Evolutionary conservation across 2,329 filamentous ascomycete species (phyloP), one percentile per base, ranked within the genome.

Genomic region (Nemania abortiva): DNA sequence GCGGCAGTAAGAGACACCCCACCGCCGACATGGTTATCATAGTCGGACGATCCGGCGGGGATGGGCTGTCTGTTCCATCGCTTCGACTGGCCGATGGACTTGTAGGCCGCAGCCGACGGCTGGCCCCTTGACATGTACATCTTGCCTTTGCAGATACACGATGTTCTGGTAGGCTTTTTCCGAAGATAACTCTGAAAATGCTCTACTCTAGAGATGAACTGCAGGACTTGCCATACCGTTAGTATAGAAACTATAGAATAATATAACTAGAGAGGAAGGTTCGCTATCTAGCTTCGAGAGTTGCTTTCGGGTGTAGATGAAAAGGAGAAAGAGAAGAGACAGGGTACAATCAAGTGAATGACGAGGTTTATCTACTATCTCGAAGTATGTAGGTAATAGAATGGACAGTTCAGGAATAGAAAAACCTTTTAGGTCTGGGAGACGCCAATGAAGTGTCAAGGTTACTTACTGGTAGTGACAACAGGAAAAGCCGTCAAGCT

Each of bases 1-100:
- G 10, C 24, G n/a, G 58, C 55, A 54, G 58, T 60, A 11, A 71
- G 66, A 2, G 63, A 64, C 3, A 59, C 69, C 2, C 69, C 69
- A 4, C 69, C 69, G 9, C 69, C 66, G n/a, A 31, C 58, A 24
- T 53, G 61, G 22, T 61, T 50, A 20, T 69, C 63, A 2, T 47
- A 27, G 15, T 71, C 69, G 3, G 69, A 71, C 15, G 59, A 47
- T 22, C 55, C 69, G 6, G 62, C 42, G 3, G 53, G 34, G 6
- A 69, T 53, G 2, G 61, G 65, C 3, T 20, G n/a, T 31, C 61
- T 29, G n/a, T 65, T 68, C 61, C 61, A 68, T 4, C 68, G 60
- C 1, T n/a, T 27, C 6, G 67, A 64, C 13, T 39, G 42, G 1
- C 18, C 47, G 13, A 55, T 49, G 1, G 47, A 22, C 56, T 49